Conservation (phyloP, 306 rosid species). For the Oxytropis ochrocephala region DNA sequence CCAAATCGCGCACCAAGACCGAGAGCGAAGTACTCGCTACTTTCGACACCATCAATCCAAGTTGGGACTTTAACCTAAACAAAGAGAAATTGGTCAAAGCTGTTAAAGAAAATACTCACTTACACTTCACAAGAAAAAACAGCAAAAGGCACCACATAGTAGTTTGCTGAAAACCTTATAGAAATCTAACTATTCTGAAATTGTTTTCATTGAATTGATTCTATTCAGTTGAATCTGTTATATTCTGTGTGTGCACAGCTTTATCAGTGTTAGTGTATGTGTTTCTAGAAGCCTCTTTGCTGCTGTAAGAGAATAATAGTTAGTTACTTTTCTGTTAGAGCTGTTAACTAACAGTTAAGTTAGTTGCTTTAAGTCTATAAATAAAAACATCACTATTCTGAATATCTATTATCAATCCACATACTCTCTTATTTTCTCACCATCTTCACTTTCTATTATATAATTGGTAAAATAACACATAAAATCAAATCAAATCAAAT, state of each 20-base stretch:
- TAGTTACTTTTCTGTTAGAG: background rate
- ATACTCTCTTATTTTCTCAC: background rate
- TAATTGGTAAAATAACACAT: no score
- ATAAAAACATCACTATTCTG: background rate
- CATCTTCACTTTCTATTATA: no score
- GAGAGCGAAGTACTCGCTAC: constrained; percentile 56
- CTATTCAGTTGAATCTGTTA: no score
- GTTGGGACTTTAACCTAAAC: constrained; percentile 84
- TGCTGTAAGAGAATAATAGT: background rate
- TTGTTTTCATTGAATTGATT: no score
- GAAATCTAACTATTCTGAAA: no score
- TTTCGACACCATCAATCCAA: constrained; percentile 55
- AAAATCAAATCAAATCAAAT: no score
- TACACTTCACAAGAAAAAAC: no score
- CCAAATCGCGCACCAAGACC: constrained; percentile 98
- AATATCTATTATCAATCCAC: background rate
- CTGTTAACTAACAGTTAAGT: background rate
- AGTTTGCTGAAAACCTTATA: constrained; percentile 15
- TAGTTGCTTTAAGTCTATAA: background rate
- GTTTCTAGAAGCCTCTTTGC: background rate
- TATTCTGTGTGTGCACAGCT: no score
- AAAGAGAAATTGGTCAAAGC: constrained; percentile 1
- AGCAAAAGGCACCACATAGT: constrained; percentile 3
- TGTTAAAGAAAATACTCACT: no score
- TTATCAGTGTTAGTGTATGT: no score